Base-by-base conservation (phyloP, 1,284 basidiomycete species). In the Phellopilus nigrolimitatus region DNA sequence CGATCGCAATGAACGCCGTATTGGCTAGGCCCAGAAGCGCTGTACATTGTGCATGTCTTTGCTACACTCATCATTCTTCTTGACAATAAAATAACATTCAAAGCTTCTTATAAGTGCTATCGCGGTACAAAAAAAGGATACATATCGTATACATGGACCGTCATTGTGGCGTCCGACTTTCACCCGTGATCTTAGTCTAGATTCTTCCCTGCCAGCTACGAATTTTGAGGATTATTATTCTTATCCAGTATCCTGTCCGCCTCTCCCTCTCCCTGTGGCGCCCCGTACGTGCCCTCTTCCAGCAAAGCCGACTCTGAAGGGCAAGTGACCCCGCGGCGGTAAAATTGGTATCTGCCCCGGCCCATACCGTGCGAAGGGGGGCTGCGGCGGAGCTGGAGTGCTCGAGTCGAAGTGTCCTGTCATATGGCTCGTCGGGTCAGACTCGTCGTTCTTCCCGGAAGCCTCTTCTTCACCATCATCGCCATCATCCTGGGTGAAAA, bases 241-340 rank as follows among this genome's bases (percentile, higher is more conserved):
- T 15, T 37, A 15, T 2, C n/a, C 21, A 28, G 24, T 25, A 15
- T 44, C 21, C 13, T 44, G 17, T 28, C 25, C 42, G 5, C 42
- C 25, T 21, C 42, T 44, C 17, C 42, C 24, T 15, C 34, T 15
- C 19, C 27, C n/a, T n/a, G n/a, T n/a, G n/a, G n/a, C 15, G 19
- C 42, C 42, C 5, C 9, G 42, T 15, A 17, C 15, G 19, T 66
- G 28, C 9, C 53, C 63, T 54, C 66, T 59, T 13, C 66, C 66
- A 45, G 67, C 64, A 46, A 62, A 65, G 34, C 66, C 66, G 40
- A 69, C 46, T 45, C 61, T 51, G 51, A 61, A 62, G 1, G 60
- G 61, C 9, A 44, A 27, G 10, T 57, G 56, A 28, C 49, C 53
- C 22, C 48, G 28, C 24, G 37, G 19, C n/a, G 31, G 36, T 5